A percentile compares a stretch with the other conserved stretches of the same genome.
phyloP scores from a whole-genome alignment of 2,329 filamentous ascomycete genomes.

The Exophiala dermatitidis region DNA sequence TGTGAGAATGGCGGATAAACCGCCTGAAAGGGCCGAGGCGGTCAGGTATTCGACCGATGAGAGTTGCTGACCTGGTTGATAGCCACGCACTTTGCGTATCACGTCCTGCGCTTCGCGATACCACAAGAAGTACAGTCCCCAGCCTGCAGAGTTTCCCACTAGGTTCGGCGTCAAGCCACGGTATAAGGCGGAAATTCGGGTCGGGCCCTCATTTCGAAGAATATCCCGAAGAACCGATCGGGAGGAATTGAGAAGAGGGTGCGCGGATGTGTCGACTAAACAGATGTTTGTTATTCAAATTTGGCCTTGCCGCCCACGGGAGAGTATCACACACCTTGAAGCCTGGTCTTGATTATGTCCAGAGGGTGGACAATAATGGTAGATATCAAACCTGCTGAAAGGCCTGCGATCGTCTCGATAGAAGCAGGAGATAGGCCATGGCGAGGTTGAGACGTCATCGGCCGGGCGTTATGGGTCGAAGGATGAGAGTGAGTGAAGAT shows the following conservation, averaged over 20 bases:
- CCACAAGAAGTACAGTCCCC: slow-evolving; percentile 86
- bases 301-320: neutral
- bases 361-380: slow-evolving; percentile 86
- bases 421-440: slow-evolving; percentile 64
- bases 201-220: slow-evolving; percentile 47
- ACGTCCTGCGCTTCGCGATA: slow-evolving; percentile 54
- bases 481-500: slow-evolving; percentile 20
- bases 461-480: slow-evolving; percentile 3
- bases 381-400: slow-evolving; percentile 78
- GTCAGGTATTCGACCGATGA: slow-evolving; percentile 69
- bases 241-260: slow-evolving; percentile 47
- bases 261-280: slow-evolving; percentile 46
- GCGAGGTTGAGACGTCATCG: slow-evolving; percentile 36
- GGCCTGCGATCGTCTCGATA: slow-evolving; percentile 81
- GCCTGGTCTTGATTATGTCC: slow-evolving; percentile 91
- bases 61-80: slow-evolving; percentile 25
- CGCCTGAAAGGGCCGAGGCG: slow-evolving; percentile 62
- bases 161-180: slow-evolving; percentile 85
- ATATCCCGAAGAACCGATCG: slow-evolving; percentile 48
- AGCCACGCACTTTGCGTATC: slow-evolving; percentile 39
- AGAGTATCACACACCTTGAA: slow-evolving; percentile 60
- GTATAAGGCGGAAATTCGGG: slow-evolving; percentile 62
- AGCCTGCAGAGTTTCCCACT: slow-evolving; percentile 80
- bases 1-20: slow-evolving; percentile 71
- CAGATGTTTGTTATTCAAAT: slow-evolving; percentile 32